Evolutionary conservation across 805 yeast species (phyloP).

Genomic region (Spathaspora hagerdaliae): DNA sequence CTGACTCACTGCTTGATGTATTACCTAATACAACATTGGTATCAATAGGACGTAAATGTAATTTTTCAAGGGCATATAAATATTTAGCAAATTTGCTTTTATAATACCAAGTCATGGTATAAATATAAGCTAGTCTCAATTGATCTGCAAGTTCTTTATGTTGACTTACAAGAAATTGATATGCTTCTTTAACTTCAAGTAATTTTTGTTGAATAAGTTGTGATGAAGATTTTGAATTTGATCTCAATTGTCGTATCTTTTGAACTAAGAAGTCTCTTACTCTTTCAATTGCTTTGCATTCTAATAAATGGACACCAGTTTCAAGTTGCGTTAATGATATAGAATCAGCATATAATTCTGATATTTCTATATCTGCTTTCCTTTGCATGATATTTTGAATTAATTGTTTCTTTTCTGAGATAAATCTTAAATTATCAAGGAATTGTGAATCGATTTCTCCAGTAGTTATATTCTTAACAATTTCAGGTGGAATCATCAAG

Average conservation of each 20-base stretch:
- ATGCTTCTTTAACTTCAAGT: slow-evolving; percentile 59
- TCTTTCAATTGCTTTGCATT: slow-evolving; percentile 66
- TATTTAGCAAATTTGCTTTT: slow-evolving; percentile 73
- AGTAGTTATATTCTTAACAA: slow-evolving; percentile 52
- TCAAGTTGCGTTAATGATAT: slow-evolving; percentile 26
- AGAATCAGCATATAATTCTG: slow-evolving; percentile 2
- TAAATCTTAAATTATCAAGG: slow-evolving; percentile 60
- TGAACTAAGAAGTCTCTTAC: slow-evolving; percentile 64
- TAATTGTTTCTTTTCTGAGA: slow-evolving; percentile 57
- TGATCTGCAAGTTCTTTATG: slow-evolving; percentile 66
- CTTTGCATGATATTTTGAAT: slow-evolving; percentile 22
- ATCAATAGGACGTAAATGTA: slow-evolving; percentile 55
- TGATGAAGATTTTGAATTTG: slow-evolving; percentile 52
- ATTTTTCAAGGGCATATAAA: slow-evolving; percentile 62
- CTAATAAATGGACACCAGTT: slow-evolving; percentile 46
- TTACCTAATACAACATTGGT: slow-evolving; percentile 51
- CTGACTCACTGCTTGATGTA: slow-evolving; percentile 16
- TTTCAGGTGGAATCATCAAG: slow-evolving; percentile 68
- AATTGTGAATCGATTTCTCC: slow-evolving; percentile 59
- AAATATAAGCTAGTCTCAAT: slow-evolving; percentile 72
- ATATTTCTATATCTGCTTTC: neutral
- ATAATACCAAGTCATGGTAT: slow-evolving; percentile 94
- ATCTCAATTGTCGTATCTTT: slow-evolving; percentile 65
- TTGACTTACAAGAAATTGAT: slow-evolving; percentile 49
- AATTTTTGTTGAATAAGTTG: slow-evolving; percentile 70